Evolutionary conservation across 208 protist genomes (phyloP).

Genomic region (Tritrichomonas foetus): DNA sequence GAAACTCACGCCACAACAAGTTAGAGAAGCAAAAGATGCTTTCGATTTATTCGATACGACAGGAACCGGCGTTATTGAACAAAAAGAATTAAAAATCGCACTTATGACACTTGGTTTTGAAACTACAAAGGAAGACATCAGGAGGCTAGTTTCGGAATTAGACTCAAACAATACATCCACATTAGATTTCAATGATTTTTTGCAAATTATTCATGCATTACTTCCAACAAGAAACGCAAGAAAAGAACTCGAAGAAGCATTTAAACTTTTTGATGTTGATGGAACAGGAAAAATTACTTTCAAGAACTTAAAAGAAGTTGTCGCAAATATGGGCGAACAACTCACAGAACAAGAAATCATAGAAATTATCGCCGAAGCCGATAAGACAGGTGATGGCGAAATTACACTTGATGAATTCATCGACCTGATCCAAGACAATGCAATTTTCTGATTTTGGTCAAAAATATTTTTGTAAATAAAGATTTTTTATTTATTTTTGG

Average conservation of each 20-base stretch:
- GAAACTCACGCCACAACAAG: neutral
- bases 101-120: constrained; percentile 98
- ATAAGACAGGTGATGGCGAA: constrained; percentile 35
- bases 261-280: constrained; percentile 35
- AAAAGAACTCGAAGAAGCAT: constrained; percentile 25
- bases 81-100: constrained; percentile 97
- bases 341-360: constrained; percentile 34
- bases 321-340: constrained; percentile 34
- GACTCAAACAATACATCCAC: constrained; percentile 67
- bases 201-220: constrained; percentile 64
- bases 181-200: constrained; percentile 73
- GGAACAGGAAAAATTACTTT: neutral
- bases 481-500: too few relatives aligned
- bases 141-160: constrained; percentile 69
- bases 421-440: constrained; percentile 21
- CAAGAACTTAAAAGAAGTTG: constrained; percentile 31
- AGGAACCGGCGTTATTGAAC: constrained; percentile 75
- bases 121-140: constrained; percentile 79
- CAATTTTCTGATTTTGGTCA: constrained; percentile 37
- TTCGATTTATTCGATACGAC: constrained; percentile 38
- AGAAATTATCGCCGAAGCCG: constrained; percentile 40
- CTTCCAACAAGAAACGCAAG: neutral
- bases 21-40: constrained; percentile 23
- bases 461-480: too few relatives aligned
- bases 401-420: constrained; percentile 42